Evolutionary conservation across 78 protist genomes (phyloP), one percentile per base, ranked within the genome.

Genomic region (Pigoraptor vietnamica): DNA sequence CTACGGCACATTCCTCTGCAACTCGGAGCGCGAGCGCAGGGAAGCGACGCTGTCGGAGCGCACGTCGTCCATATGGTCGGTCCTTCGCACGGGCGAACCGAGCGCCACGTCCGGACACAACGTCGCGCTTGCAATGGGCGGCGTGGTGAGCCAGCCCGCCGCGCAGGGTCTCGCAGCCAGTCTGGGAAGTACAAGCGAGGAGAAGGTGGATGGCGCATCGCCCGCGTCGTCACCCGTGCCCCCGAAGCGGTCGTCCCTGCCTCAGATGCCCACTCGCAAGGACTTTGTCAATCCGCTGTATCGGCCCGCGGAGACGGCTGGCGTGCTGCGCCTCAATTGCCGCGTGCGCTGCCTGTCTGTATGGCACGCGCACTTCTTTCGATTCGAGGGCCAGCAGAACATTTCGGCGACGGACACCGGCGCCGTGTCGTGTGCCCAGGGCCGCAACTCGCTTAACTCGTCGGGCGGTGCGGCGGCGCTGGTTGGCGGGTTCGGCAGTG

Each of bases 1-100:
- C 83, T 97, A 92, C 39, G 98, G 98, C 37, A 96, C 97, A 0
- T 97, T 95, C 84, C 95, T 95, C 25, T 94, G 88, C 92, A 94
- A 95, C 93, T 91, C 55, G 56, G 96, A 95, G 33, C 40, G 88
- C 0, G 96, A 96, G 81, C 93, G 98, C 39, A 83, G 33, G 24
- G 88, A 1, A 37, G 35, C 88, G 39, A 21, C 9, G 9, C 39
- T 83, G 23, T 1, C 88, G 21, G 39, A 9, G 35, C 35, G 35
- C 19, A 83, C 88, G 23, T 14, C 35, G 2, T 83, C 88, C 2
- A 24, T 83, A 9, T 83, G 88, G 88, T 35, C 88, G 38, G 67
- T 48, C 29, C 67, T 48, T 6, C 6, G 67, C 29, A 48, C 67
- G 67, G 67, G 67, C 14, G 67, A 48, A 48, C 67, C 67, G 14